These are phyloP conservation scores for Skeletonema menzelii DNA, from an alignment of 108 stramenopile species.

Conservation along the genomic window DNA sequence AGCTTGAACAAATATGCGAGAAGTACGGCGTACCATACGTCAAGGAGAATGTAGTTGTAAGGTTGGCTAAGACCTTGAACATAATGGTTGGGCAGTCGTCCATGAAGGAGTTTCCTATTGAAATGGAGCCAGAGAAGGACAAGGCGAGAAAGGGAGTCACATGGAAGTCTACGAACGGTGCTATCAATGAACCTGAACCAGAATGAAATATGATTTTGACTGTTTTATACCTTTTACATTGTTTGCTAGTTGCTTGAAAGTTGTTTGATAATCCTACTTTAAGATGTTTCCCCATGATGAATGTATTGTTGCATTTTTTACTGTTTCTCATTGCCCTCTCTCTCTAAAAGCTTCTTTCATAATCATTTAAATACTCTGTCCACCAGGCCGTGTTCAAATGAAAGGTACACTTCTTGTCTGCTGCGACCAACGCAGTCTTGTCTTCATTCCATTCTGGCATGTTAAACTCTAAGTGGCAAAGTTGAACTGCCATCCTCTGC, in stretches of 20 bases:
- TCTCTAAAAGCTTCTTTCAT: constrained; percentile 12
- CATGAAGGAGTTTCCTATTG: constrained; percentile 62
- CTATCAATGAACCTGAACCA: constrained; percentile 49
- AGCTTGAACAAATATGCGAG: constrained; percentile 53
- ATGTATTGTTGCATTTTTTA: neutral
- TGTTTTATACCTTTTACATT: neutral
- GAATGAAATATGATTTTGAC: neutral
- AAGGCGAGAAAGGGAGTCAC: constrained; percentile 33
- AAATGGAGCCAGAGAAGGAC: constrained; percentile 37
- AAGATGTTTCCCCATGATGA: neutral
- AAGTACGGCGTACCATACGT: constrained; percentile 66
- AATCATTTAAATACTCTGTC: constrained; percentile 42
- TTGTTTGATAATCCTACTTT: neutral
- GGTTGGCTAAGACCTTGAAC: constrained; percentile 62
- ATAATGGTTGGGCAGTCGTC: constrained; percentile 65
- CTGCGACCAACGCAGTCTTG: constrained; percentile 26
- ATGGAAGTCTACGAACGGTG: constrained; percentile 60
- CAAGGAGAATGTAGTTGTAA: constrained; percentile 55
- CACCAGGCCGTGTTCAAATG: constrained; percentile 34
- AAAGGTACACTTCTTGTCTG: constrained; percentile 27
- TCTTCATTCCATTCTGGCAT: constrained; percentile 26
- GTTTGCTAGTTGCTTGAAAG: neutral
- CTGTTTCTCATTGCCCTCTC: neutral
- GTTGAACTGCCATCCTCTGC: constrained; percentile 43
- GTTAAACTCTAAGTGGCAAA: constrained; percentile 41